Conservation (phyloP, 2,329 filamentous ascomycete species). For the Cercospora sp. region DNA sequence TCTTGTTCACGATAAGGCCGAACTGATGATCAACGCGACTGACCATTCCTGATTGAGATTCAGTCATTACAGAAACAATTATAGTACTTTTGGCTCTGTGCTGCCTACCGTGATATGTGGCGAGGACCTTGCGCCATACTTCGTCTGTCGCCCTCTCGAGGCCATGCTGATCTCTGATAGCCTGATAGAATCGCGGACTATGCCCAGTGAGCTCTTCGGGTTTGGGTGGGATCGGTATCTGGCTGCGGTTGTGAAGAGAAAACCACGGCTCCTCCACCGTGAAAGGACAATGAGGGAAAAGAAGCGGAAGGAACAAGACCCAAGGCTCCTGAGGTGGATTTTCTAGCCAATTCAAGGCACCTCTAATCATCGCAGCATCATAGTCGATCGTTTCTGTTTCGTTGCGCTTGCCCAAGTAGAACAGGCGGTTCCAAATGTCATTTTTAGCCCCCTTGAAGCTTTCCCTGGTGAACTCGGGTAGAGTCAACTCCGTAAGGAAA, state of each 20-base stretch:
- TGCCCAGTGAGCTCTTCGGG: not conserved
- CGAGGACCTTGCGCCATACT: not conserved
- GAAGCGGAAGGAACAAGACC: not conserved
- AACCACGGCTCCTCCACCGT: not conserved
- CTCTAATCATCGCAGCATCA: no score
- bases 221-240: not conserved
- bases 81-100: not conserved
- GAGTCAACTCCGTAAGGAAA: no score
- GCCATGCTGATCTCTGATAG: not conserved
- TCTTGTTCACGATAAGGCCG: not conserved
- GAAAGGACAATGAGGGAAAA: not conserved
- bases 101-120: not conserved
- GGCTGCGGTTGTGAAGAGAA: not conserved
- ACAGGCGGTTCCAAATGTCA: no score
- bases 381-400: no score
- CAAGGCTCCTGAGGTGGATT: not conserved
- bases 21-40: not conserved
- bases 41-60: not conserved
- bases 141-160: not conserved
- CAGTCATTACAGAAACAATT: not conserved
- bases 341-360: no score
- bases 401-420: no score
- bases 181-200: not conserved
- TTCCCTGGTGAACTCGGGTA: no score
- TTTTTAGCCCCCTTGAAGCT: no score